Percentiles rank a stretch among this genome's conserved stretches.
Evolutionary conservation across 2,329 filamentous ascomycete species (phyloP).

Genomic region (Diaporthe caulivora): DNA sequence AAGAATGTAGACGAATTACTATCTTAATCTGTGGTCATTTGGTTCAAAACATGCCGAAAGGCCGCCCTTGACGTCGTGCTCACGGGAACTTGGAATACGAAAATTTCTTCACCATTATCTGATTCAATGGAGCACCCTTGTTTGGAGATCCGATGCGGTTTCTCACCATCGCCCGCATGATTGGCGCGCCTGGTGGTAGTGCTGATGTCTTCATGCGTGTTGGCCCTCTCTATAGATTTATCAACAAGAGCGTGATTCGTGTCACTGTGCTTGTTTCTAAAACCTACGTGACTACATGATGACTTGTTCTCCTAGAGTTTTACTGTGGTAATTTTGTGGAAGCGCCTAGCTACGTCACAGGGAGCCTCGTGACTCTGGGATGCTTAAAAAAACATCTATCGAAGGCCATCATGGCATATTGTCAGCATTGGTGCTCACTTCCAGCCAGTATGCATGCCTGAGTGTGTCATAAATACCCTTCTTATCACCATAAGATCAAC

Average conservation of each 20-base stretch:
- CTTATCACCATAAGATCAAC: too few species aligned
- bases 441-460: fast-evolving
- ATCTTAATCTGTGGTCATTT: background rate
- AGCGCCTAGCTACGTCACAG: background rate
- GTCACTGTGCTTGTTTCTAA: too few species aligned
- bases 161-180: background rate
- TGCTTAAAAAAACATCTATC: background rate
- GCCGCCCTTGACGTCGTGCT: background rate
- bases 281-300: background rate
- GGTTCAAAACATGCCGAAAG: background rate
- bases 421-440: background rate
- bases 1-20: background rate
- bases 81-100: background rate
- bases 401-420: background rate
- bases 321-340: background rate
- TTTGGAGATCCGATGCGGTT: background rate
- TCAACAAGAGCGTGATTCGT: too few species aligned
- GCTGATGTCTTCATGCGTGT: background rate
- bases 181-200: background rate
- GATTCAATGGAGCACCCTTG: background rate
- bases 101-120: background rate
- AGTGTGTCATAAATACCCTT: background rate
- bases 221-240: too few species aligned
- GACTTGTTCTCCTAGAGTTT: background rate
- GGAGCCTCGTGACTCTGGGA: background rate